Evolutionary conservation across 306 rosid genomes (phyloP).

Genomic region (Glycyrrhiza uralensis): DNA sequence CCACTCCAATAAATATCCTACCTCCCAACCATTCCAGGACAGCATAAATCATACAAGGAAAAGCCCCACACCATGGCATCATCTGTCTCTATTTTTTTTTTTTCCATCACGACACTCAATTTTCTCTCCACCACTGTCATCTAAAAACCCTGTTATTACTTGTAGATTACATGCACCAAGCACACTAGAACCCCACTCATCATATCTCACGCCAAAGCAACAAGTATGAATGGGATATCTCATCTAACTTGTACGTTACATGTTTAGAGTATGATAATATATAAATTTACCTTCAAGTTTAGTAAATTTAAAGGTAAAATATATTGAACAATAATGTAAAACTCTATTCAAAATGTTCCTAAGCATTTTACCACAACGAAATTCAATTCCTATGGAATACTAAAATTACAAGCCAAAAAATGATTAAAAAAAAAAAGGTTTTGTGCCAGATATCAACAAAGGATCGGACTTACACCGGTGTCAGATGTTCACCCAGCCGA

Average conservation of each 20-base stretch:
- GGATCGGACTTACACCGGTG: background rate
- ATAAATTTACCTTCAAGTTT: background rate
- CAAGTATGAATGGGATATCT: background rate
- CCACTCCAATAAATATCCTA: background rate
- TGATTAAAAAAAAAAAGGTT: background rate
- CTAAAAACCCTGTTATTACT: no score
- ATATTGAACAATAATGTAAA: constrained; percentile 1
- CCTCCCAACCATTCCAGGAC: background rate
- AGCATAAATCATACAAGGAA: no score
- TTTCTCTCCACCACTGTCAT: no score
- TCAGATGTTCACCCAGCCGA: constrained; percentile 49
- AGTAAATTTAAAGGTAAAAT: background rate
- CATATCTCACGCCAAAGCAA: background rate
- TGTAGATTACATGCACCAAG: no score
- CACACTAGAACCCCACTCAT: no score
- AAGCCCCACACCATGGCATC: no score
- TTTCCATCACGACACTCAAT: no score
- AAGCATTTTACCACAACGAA: constrained; percentile 5
- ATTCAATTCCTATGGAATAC: constrained; percentile 13
- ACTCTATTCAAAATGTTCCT: constrained; percentile 13
- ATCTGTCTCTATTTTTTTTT: background rate
- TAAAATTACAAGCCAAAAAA: constrained; percentile 12
- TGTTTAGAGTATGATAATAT: background rate
- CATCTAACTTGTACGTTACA: background rate
- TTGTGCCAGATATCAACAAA: constrained; percentile 20